phyloP scores from a whole-genome alignment of 208 protist genomes.

The Balamuthia mandrillaris region DNA sequence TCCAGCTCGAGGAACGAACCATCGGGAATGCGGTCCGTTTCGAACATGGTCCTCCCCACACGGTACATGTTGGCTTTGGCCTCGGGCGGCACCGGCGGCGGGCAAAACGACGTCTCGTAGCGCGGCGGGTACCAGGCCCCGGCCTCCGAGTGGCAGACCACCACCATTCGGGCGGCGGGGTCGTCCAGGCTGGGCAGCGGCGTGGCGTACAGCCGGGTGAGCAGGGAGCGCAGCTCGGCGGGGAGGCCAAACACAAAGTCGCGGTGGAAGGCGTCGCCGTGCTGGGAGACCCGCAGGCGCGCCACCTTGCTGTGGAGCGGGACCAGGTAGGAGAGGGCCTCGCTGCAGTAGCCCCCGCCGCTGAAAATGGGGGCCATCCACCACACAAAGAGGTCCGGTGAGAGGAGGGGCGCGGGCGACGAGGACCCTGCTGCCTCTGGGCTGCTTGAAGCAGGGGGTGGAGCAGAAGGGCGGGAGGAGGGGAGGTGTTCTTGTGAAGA shows the following conservation, averaged over 20 bases:
- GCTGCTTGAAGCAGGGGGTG: too few relatives aligned
- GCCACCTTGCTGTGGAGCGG: constrained; percentile 28
- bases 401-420: too few relatives aligned
- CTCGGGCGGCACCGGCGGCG: neutral
- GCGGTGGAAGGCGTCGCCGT: neutral
- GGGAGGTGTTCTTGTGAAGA: too few relatives aligned
- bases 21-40: constrained; percentile 23
- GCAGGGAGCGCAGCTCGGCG: neutral
- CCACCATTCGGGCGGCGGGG: neutral
- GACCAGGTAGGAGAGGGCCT: constrained; percentile 23
- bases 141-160: constrained; percentile 41
- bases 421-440: too few relatives aligned
- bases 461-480: too few relatives aligned
- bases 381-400: too few relatives aligned
- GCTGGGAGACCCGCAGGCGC: neutral
- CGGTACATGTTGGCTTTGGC: neutral
- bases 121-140: constrained; percentile 36
- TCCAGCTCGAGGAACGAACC: too few relatives aligned
- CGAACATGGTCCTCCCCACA: constrained; percentile 6
- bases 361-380: constrained; percentile 30
- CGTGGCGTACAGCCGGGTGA: neutral
- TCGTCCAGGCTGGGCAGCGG: neutral
- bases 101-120: constrained; percentile 25
- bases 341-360: constrained; percentile 30
- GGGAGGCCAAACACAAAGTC: neutral